Evolutionary conservation across 495 filamentous ascomycete species (phyloP).

Genomic region (Penicillium arizonense): DNA sequence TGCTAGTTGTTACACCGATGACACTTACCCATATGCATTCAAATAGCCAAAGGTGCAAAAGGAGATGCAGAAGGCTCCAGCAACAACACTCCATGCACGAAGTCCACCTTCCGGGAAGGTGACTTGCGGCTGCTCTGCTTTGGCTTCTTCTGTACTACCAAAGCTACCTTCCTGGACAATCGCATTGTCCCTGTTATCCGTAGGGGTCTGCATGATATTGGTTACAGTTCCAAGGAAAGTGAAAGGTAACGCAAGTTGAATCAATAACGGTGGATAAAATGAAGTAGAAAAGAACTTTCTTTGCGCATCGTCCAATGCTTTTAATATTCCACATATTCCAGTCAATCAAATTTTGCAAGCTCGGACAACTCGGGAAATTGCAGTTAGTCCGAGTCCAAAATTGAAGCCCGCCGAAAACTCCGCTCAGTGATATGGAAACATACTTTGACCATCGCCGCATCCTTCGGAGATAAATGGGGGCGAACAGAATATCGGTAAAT

Average conservation of each 20-base stretch:
- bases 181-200: neutral
- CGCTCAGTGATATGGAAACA: neutral
- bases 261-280: neutral
- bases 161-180: neutral
- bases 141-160: slow-evolving; percentile 32
- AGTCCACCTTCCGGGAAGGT: slow-evolving; percentile 1
- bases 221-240: neutral
- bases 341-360: neutral
- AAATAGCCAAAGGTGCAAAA: slow-evolving; percentile 42
- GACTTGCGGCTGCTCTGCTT: slow-evolving; percentile 38
- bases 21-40: slow-evolving; percentile 16
- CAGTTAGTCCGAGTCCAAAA: neutral
- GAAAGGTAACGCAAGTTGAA: neutral
- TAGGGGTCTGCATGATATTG: neutral
- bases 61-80: slow-evolving; percentile 55
- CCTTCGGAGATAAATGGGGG: neutral
- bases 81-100: slow-evolving; percentile 55
- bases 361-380: neutral
- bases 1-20: neutral
- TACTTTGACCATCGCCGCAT: neutral
- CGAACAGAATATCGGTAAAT: neutral
- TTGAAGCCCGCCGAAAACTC: neutral
- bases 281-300: neutral
- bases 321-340: neutral
- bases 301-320: neutral